These are phyloP conservation scores for Margaritispora aquatica DNA, from an alignment of 495 filamentous ascomycete species.

Conservation along the genomic window DNA sequence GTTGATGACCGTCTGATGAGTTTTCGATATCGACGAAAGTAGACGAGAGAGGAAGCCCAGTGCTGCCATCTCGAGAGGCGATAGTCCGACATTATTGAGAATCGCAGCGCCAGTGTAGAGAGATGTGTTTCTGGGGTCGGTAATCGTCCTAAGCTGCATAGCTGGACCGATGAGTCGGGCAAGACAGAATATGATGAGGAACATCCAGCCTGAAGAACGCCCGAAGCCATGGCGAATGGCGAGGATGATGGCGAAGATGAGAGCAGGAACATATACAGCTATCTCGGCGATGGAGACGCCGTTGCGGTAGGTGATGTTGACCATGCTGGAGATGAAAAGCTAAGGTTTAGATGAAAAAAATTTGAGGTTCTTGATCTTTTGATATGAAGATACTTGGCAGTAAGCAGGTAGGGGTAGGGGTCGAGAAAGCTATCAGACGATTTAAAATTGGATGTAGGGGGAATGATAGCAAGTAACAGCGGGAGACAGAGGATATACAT, in stretches of 20 bases:
- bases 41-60: constrained; percentile 24
- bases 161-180: constrained; percentile 31
- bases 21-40: constrained; percentile 16
- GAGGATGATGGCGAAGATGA: constrained; percentile 30
- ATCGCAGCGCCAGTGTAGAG: constrained; percentile 23
- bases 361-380: background rate
- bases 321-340: constrained; percentile 16
- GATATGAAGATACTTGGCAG: background rate
- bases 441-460: too few species aligned
- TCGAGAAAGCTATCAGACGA: too few species aligned
- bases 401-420: background rate
- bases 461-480: background rate
- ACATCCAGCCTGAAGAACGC: constrained; percentile 30
- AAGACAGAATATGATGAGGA: constrained; percentile 33
- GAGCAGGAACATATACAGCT: constrained; percentile 29
- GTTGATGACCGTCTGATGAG: constrained; percentile 12
- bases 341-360: background rate
- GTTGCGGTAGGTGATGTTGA: constrained; percentile 21
- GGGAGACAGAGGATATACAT: constrained; percentile 2
- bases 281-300: constrained; percentile 34
- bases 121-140: constrained; percentile 15
- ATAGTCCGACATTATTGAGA: constrained; percentile 22
- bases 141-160: constrained; percentile 34
- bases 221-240: constrained; percentile 33
- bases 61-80: constrained; percentile 20